Evolutionary conservation across 148 eudicot genomes (phyloP), one percentile per base, ranked within the genome.

Genomic region (Nepenthes gracilis): DNA sequence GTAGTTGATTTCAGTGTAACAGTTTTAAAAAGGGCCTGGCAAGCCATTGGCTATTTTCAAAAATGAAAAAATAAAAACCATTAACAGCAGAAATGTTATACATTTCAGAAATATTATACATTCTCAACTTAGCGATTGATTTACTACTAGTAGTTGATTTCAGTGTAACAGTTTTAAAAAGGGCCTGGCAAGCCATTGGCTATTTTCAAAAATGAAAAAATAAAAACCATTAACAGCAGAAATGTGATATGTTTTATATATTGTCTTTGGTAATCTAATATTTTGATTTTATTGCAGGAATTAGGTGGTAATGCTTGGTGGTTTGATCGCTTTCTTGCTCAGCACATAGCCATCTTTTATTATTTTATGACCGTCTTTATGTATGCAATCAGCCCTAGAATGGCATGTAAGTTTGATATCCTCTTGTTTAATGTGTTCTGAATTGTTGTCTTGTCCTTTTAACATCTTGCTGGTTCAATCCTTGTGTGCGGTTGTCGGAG

Each of bases 271-370:
- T 49, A 11, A 49, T 2, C 3, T 5, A n/a, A 49, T 49, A n/a
- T 11, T 49, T 0, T 49, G 53, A 5, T 49, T 49, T 35, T 36
- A 67, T 75, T 79, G 70, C 85, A 93, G 98, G 96, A 88, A 75
- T 57, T 93, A 72, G 98, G 98, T 36, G 96, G 96, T 60, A 79
- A 93, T 84, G 74, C 85, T 71, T 80, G 78, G 88, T 93, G 98
- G 98, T 68, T 93, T 68, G 98, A 93, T 61, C 89, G 96, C 6
- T 78, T 93, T 69, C 85, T 93, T 72, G 86, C 98, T 66, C 96
- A 88, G 67, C 86, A 84, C 65, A 86, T 93, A 33, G 98, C 98
- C 12, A 35, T 86, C 64, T 68, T 93, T 54, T 93, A 93, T 75
- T 93, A 93, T 66, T 75, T 93, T 64, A 84, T 93, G 98, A 83